Percentiles rank a stretch among this genome's conserved stretches.
These are phyloP conservation scores for Nannizziopsis barbatae DNA, from an alignment of 2,329 filamentous ascomycete species.

Conservation along the genomic window DNA sequence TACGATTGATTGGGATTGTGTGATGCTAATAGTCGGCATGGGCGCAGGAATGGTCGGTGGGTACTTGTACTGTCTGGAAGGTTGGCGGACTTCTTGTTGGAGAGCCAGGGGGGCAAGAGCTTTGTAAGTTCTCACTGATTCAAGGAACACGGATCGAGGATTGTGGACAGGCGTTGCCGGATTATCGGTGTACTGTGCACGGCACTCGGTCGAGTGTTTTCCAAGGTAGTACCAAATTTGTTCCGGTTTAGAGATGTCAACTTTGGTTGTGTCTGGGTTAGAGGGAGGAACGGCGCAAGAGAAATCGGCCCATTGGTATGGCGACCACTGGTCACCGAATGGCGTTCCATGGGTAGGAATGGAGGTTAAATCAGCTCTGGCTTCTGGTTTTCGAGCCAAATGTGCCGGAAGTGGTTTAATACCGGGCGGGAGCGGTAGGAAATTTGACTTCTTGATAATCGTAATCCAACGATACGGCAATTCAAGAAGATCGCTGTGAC, in stretches of 20 bases:
- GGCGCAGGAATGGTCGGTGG: conserved; percentile 9
- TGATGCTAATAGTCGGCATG: not conserved
- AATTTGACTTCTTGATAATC: conserved; percentile 41
- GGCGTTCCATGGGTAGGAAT: conserved; percentile 54
- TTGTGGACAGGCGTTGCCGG: conserved; percentile 41
- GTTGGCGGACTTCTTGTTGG: conserved; percentile 16
- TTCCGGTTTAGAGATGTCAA: conserved; percentile 61
- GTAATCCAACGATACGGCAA: conserved; percentile 49
- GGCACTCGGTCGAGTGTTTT: conserved; percentile 74
- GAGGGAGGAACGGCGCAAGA: conserved; percentile 47
- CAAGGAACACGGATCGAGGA: conserved; percentile 40
- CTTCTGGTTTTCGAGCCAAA: conserved; percentile 42
- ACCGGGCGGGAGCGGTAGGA: conserved; percentile 36
- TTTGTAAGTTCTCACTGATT: conserved; percentile 35
- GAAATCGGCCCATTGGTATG: conserved; percentile 71
- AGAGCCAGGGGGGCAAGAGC: conserved; percentile 20
- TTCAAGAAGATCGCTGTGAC: conserved; percentile 40
- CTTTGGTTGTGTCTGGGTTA: conserved; percentile 53
- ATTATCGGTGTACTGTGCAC: conserved; percentile 82
- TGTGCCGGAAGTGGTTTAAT: conserved; percentile 39
- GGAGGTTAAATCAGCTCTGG: conserved; percentile 45
- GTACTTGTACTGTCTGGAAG: conserved; percentile 19
- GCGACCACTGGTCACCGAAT: conserved; percentile 47
- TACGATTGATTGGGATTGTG: not conserved
- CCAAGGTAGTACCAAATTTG: conserved; percentile 85